A percentile compares a stretch with the other conserved stretches of the same genome.
Conservation (phyloP, 768 basidiomycete genomes). For the Mycena sanguinolenta region DNA sequence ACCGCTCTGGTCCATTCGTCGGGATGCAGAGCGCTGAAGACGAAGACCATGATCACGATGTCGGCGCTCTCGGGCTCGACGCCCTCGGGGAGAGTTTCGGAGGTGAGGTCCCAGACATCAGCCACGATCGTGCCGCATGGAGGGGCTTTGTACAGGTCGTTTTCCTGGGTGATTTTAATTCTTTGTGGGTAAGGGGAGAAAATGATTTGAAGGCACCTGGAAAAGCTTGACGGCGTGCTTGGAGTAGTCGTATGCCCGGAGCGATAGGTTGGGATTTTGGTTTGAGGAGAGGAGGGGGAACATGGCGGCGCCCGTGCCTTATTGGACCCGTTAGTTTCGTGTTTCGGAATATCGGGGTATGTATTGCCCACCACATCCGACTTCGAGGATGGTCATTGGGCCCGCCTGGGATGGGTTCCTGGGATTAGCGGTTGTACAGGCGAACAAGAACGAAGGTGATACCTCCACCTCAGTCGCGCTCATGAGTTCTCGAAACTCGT, state of each 20-base stretch:
- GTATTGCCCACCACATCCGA: conserved; percentile 83
- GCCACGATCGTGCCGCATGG: conserved; percentile 81
- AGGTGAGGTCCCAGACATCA: conserved; percentile 93
- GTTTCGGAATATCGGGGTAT: not conserved
- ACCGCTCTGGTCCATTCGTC: conserved; percentile 91
- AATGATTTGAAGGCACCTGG: conserved; percentile 73
- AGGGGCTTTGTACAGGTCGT: conserved; percentile 77
- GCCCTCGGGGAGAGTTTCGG: conserved; percentile 71
- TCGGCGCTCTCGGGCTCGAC: conserved; percentile 82
- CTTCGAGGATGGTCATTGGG: conserved; percentile 80
- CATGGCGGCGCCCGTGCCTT: conserved; percentile 95
- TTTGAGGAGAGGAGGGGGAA: conserved; percentile 91
- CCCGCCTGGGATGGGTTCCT: conserved; percentile 71
- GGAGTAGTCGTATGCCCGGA: conserved; percentile 94
- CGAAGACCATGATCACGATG: conserved; percentile 92
- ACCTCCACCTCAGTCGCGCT: conserved; percentile 78
- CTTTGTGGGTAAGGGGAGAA: too few species aligned
- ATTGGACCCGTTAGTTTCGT: not conserved
- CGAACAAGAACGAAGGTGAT: conserved; percentile 28
- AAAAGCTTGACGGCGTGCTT: conserved; percentile 90
- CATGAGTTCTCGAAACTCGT: conserved; percentile 94
- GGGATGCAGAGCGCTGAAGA: conserved; percentile 93
- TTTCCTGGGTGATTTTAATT: conserved; percentile 72
- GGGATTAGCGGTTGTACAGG: conserved; percentile 13
- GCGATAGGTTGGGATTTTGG: conserved; percentile 78